These are phyloP conservation scores for Xylariaceae sp. DNA, from an alignment of 2,329 filamentous ascomycete genomes.

Conservation along the genomic window DNA sequence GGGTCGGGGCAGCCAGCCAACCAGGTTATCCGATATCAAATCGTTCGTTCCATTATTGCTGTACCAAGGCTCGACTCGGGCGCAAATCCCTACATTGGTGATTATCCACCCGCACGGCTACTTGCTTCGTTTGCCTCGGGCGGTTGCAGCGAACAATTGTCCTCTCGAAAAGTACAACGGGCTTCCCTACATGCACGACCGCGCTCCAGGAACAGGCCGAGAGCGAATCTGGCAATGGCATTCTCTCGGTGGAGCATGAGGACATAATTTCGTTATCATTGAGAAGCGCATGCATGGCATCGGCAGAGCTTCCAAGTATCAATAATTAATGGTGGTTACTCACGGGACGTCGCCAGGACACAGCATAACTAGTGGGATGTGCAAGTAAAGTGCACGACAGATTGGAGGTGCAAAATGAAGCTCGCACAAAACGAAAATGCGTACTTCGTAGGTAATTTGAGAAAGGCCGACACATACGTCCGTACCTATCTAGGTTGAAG, in stretches of 20 bases:
- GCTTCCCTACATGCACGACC: background rate
- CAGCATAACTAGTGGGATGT: too few species aligned
- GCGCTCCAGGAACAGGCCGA: too few species aligned
- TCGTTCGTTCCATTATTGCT: background rate
- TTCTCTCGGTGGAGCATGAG: background rate
- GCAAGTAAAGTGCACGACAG: background rate
- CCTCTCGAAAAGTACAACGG: background rate
- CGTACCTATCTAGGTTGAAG: too few species aligned
- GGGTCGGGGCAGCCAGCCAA: conserved; percentile 15
- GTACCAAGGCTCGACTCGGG: conserved; percentile 9
- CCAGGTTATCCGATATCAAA: background rate
- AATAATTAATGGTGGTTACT: too few species aligned
- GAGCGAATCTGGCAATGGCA: background rate
- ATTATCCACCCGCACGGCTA: conserved; percentile 14
- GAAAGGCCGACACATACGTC: too few species aligned
- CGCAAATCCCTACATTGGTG: background rate
- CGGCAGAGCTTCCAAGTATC: too few species aligned
- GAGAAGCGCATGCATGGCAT: too few species aligned
- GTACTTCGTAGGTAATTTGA: too few species aligned
- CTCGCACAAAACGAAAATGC: background rate
- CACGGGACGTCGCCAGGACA: too few species aligned
- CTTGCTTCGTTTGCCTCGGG: conserved; percentile 24
- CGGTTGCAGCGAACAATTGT: conserved; percentile 19
- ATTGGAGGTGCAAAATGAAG: background rate
- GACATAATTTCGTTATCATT: too few species aligned